These are phyloP conservation scores for Nothophytophthora sp. DNA, from an alignment of 352 stramenopile species.

Conservation along the genomic window DNA sequence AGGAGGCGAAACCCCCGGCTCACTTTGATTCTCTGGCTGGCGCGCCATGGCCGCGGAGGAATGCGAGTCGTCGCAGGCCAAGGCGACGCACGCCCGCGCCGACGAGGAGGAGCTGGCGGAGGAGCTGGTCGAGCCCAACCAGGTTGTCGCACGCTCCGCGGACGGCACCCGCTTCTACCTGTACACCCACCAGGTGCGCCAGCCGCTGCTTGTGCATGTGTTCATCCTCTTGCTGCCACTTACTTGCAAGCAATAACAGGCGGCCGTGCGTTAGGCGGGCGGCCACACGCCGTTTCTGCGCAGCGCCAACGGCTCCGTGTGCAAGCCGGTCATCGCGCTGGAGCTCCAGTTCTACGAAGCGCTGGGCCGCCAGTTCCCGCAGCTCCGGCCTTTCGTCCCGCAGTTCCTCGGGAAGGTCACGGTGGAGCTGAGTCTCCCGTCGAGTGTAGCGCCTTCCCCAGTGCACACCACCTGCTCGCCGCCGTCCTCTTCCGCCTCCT, in stretches of 20 bases:
- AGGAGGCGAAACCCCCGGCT: no score
- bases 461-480: conserved; percentile 3
- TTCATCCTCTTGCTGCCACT: neutral
- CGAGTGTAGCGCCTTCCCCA: conserved; percentile 1
- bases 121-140: conserved; percentile 39
- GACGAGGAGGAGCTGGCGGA: conserved; percentile 1
- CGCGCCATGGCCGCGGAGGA: no score
- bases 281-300: conserved; percentile 77
- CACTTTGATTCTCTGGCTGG: no score
- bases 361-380: conserved; percentile 44
- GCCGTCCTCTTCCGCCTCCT: conserved; percentile 6
- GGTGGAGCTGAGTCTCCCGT: conserved; percentile 44
- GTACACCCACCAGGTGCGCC: conserved; percentile 72
- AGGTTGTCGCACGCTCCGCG: conserved; percentile 61
- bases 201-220: no score
- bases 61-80: no score
- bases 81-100: neutral
- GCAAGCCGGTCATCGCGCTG: conserved; percentile 71
- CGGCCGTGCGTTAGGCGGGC: conserved; percentile 39
- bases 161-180: conserved; percentile 78
- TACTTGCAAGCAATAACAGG: conserved; percentile 1
- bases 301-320: conserved; percentile 64
- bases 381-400: conserved; percentile 69
- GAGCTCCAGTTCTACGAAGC: conserved; percentile 80
- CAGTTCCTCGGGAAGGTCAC: conserved; percentile 67